Base-by-base conservation (phyloP, 208 protist species). In the Acanthamoeba castellanii region DNA sequence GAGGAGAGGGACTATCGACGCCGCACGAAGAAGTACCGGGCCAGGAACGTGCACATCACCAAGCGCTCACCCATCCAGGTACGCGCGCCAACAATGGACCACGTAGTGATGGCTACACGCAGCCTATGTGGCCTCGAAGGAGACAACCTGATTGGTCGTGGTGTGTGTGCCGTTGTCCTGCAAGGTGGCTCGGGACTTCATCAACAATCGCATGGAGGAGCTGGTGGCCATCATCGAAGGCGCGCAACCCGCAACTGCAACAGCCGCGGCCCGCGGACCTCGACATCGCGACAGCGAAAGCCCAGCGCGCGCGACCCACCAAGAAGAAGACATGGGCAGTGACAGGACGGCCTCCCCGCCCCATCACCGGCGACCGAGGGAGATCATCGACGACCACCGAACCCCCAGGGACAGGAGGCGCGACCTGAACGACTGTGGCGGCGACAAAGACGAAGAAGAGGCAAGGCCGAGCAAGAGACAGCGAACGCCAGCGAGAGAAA, bases 31-130 rank as follows among this genome's bases (percentile, higher is more conserved):
- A 82, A 82, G 74, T 82, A 82, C 42, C 32, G 74, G 14, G 74
- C 74, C n/a, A 82, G 74, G 74, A 82, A 82, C 42, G 74, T 82
- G 74, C 74, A 82, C 74, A 50, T 82, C 74, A 82, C 74, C 74
- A 82, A 82, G 45, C 74, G 74, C 42, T 55, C 74, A 22, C 74
- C 74, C 45, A 82, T 52, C 16, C 37, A 82, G 74, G 70, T 45
- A 78, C 59, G 25, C 37, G 37, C 3, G n/a, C n/a, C 13, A 20
- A 14, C 66, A 6, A 0, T 74, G 2, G 25, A 7, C 25, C 66
- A 34, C 14, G 25, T 7, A 3, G 3, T 13, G 66, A 7, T 34
- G 2, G n/a, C 32, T 74, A 34, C 0, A 11, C 22, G 0, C 66
- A 0, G 22, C 66, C 8, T 9, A 8, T 2, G 4, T 11, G 5